Percentiles rank a stretch among this genome's conserved stretches.
Conservation (phyloP, 108 stramenopile genomes). For the Pseudonitzschia pungens region DNA sequence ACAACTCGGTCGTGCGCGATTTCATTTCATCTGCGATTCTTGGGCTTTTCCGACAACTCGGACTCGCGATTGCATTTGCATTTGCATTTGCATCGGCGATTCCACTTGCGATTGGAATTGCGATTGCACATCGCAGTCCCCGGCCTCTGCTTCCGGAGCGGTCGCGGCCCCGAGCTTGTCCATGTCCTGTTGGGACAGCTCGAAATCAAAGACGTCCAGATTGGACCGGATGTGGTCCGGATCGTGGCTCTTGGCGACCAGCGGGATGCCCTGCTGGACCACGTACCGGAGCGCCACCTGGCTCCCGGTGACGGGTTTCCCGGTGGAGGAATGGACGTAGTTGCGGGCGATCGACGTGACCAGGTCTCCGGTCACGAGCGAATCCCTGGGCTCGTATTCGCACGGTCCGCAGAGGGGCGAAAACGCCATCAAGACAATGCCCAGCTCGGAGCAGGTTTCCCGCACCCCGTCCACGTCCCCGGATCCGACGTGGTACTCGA, state of each 20-base stretch:
- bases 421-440: conserved; percentile 63
- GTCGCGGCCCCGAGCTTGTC: conserved; percentile 27
- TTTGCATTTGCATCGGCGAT: too few relatives aligned
- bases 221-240: conserved; percentile 44
- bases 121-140: conserved; percentile 41
- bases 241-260: conserved; percentile 62
- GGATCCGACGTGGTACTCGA: conserved; percentile 67
- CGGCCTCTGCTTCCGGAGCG: conserved; percentile 45
- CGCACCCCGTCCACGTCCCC: conserved; percentile 53
- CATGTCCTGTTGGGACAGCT: conserved; percentile 49
- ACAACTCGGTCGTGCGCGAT: too few relatives aligned
- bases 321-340: not conserved
- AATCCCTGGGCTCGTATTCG: conserved; percentile 36
- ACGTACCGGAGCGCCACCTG: conserved; percentile 58
- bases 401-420: conserved; percentile 65
- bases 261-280: conserved; percentile 56
- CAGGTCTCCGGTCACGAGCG: conserved; percentile 45
- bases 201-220: conserved; percentile 48
- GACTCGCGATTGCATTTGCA: too few relatives aligned
- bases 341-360: conserved; percentile 41
- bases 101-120: not conserved
- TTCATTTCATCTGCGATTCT: too few relatives aligned
- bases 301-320: conserved; percentile 27
- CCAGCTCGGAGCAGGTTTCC: conserved; percentile 34
- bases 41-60: too few relatives aligned